Evolutionary conservation across 352 stramenopile genomes (phyloP), one percentile per base, ranked within the genome.

Genomic region (Thraustochytrium sp.): DNA sequence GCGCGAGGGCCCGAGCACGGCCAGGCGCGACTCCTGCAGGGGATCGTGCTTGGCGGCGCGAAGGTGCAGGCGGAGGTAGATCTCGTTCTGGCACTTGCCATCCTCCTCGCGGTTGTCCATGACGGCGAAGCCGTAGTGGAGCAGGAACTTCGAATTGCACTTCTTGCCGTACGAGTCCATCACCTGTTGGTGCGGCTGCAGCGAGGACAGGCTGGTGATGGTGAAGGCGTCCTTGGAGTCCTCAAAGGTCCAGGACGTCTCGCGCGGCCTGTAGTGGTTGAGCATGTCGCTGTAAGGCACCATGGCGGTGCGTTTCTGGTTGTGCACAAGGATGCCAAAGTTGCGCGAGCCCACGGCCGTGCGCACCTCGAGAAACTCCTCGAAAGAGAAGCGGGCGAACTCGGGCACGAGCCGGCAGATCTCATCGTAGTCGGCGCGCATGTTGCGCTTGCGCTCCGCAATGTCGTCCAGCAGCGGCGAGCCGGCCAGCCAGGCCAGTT

Each of bases 131-230:
- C 97, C 97, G 87, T 99, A 99, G 89, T 99, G 99, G 54, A 99
- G 90, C 48, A 99, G 89, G 88, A 99, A 99, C 9, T 93, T 92
- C 88, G 99, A 96, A 90, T 99, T 99, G 89, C 97, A 99, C 88
- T 99, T 99, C 89, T 99, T 97, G 36, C 97, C 97, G 88, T 99
- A 99, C 61, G 92, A 98, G 88, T 99, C 97, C 87, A 99, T 99
- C 8, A 99, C 96, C 87, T 99, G 96, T 37, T 92, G 89, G 13
- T 92, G 92, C 2, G 23, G 36, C 26, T 49, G 26, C 56, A 88
- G 40, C n/a, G n/a, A 29, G 26, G 49, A 65, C 9, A 85, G 44
- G 36, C 85, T 86, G 54, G 89, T 94, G 80, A 96, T 96, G 2
- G 92, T 95, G 87, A 97, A 97, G 21, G 86, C 89, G 82, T 93